phyloP scores from a whole-genome alignment of 805 yeast genomes.

The Lachancea fermentati region DNA sequence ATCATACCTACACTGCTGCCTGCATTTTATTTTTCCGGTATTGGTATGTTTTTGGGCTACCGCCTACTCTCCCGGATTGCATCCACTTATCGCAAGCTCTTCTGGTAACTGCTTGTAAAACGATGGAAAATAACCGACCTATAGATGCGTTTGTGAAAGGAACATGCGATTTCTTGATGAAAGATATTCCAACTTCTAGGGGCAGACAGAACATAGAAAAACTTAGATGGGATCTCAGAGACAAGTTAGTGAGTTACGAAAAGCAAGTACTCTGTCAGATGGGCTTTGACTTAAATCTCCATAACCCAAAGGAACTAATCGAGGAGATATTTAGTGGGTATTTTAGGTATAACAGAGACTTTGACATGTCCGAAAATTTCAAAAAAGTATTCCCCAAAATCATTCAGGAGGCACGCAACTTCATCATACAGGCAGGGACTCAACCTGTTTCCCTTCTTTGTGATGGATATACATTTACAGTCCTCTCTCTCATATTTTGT shows the following conservation, averaged over 20 bases:
- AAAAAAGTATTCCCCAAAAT: constrained; percentile 27
- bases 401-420: constrained; percentile 30
- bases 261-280: constrained; percentile 27
- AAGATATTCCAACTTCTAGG: constrained; percentile 16
- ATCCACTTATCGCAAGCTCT: constrained; percentile 31
- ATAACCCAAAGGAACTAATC: constrained; percentile 31
- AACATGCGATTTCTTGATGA: constrained; percentile 26
- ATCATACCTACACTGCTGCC: constrained; percentile 34
- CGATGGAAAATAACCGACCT: constrained; percentile 34
- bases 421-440: constrained; percentile 33
- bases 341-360: constrained; percentile 28
- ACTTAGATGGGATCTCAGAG: constrained; percentile 34
- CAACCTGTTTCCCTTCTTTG: constrained; percentile 33
- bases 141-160: constrained; percentile 32
- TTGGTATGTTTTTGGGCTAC: constrained; percentile 31
- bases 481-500: constrained; percentile 26
- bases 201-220: constrained; percentile 29
- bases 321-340: constrained; percentile 33
- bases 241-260: constrained; percentile 30
- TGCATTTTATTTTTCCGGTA: constrained; percentile 32
- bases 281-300: constrained; percentile 32
- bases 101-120: constrained; percentile 34
- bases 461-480: constrained; percentile 30
- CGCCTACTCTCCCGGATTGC: constrained; percentile 25
- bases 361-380: constrained; percentile 25